phyloP scores from a whole-genome alignment of 1,284 basidiomycete genomes.

The Paramarasmius palmivorus region DNA sequence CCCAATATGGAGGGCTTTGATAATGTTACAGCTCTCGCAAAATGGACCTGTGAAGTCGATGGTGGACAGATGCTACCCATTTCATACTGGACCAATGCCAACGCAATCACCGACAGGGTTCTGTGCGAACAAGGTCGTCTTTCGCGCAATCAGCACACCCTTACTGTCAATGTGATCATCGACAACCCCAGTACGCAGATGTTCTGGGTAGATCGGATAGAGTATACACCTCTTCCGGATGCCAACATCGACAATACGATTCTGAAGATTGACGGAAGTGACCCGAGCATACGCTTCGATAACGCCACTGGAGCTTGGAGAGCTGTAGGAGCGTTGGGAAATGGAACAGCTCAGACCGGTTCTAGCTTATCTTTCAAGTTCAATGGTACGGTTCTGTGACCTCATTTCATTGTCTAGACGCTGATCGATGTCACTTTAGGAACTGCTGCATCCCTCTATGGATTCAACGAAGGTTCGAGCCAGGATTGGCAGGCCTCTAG shows the following conservation, averaged over 20 bases:
- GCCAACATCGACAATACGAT: background rate
- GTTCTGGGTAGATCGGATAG: constrained; percentile 1
- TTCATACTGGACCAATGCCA: background rate
- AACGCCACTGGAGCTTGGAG: background rate
- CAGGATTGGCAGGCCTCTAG: background rate
- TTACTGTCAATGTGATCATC: background rate
- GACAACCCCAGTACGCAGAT: background rate
- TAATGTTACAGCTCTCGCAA: background rate
- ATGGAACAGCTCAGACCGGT: background rate
- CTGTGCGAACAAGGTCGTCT: background rate
- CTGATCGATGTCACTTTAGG: no score
- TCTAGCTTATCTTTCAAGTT: background rate
- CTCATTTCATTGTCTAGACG: no score
- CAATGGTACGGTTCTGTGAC: no score
- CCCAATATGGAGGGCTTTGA: background rate
- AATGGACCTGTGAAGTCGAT: constrained; percentile 2
- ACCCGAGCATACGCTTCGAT: background rate
- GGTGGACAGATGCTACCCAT: background rate
- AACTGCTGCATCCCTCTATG: no score
- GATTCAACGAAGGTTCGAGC: no score
- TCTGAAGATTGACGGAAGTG: background rate
- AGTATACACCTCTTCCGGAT: constrained; percentile 1
- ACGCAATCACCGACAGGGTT: background rate
- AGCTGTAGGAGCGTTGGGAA: background rate
- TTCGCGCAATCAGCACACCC: background rate